Evolutionary conservation across 78 protist species (phyloP).

Genomic region (Dictyostelium brefeldianum): DNA sequence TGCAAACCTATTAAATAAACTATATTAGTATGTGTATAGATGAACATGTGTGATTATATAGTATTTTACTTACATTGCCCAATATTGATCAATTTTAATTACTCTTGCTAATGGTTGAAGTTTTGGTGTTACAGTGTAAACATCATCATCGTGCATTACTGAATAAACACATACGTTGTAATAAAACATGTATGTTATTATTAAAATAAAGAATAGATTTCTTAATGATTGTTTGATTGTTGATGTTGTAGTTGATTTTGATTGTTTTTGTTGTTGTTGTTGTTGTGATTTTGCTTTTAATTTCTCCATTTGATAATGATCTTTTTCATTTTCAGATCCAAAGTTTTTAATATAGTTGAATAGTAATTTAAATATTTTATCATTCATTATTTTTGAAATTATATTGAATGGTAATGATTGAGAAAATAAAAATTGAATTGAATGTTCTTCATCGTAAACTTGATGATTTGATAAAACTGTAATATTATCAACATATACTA

Average conservation of each 20-base stretch:
- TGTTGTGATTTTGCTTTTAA: neutral
- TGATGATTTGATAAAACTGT: constrained; percentile 26
- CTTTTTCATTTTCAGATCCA: neutral
- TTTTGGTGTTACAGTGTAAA: neutral
- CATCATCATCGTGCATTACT: constrained; percentile 3
- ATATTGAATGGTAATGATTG: constrained; percentile 7
- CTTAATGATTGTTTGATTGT: neutral
- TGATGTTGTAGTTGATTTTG: neutral
- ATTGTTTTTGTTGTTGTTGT: neutral
- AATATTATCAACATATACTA: constrained; percentile 19
- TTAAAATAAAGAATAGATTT: neutral
- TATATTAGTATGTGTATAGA: too few relatives aligned
- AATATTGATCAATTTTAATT: constrained; percentile 21
- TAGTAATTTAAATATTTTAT: neutral
- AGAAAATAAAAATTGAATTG: constrained; percentile 23
- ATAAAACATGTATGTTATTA: constrained; percentile 4
- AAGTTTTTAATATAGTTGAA: neutral
- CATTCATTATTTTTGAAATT: neutral
- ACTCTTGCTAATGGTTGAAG: neutral
- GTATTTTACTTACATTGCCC: constrained; percentile 12
- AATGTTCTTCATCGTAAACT: constrained; percentile 5
- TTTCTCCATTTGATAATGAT: neutral
- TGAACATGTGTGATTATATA: too few relatives aligned
- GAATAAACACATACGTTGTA: constrained; percentile 1
- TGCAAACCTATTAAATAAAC: constrained; percentile 44